These are phyloP conservation scores for Curvularia verruculosa DNA, from an alignment of 2,329 filamentous ascomycete species.

Conservation along the genomic window DNA sequence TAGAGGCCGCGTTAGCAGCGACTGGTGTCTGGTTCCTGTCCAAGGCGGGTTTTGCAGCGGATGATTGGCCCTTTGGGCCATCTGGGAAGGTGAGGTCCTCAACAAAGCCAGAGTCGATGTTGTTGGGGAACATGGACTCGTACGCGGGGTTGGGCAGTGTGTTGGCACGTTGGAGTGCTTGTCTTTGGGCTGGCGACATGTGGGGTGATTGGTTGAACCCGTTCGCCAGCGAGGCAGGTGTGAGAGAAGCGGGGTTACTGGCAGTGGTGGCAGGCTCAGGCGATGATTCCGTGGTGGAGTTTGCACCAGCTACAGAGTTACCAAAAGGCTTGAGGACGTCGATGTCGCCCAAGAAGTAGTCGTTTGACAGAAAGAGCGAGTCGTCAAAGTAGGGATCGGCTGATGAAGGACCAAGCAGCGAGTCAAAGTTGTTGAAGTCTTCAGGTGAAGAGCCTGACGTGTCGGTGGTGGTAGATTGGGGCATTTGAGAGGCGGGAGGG, in stretches of 20 bases:
- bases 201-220: constrained; percentile 32
- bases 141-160: constrained; percentile 45
- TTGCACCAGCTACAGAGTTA: constrained; percentile 38
- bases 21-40: constrained; percentile 27
- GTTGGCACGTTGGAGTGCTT: constrained; percentile 36
- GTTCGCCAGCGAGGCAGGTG: constrained; percentile 29
- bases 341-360: constrained; percentile 50
- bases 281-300: constrained; percentile 47
- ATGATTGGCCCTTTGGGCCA: constrained; percentile 37
- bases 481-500: constrained; percentile 42
- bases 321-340: constrained; percentile 48
- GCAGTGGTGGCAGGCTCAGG: constrained; percentile 40
- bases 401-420: constrained; percentile 36
- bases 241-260: constrained; percentile 32
- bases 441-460: constrained; percentile 42
- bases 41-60: constrained; percentile 16
- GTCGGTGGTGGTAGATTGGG: constrained; percentile 43
- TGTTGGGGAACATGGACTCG: constrained; percentile 48
- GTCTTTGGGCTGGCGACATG: constrained; percentile 35
- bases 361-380: constrained; percentile 46
- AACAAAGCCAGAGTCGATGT: constrained; percentile 42
- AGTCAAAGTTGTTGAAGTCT: constrained; percentile 41
- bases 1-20: constrained; percentile 26
- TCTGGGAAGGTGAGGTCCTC: constrained; percentile 48
- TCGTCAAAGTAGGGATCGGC: constrained; percentile 48